These are phyloP conservation scores for Chlamydomonas sp. DNA, from an alignment of 139 green algal species.

Conservation along the genomic window DNA sequence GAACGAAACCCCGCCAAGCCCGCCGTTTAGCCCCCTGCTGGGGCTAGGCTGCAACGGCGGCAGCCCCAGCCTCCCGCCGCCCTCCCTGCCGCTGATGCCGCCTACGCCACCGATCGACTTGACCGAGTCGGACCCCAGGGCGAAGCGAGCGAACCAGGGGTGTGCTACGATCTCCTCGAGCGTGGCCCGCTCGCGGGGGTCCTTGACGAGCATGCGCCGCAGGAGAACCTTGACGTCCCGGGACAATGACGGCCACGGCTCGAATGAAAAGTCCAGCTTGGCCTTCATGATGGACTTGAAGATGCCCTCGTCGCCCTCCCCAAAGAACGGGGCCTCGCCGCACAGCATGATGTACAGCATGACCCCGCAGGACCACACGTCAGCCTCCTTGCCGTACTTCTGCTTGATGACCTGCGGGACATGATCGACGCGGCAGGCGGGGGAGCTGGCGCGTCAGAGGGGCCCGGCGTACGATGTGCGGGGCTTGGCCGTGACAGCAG, in stretches of 20 bases:
- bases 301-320: slow-evolving; percentile 41
- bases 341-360: slow-evolving; percentile 83
- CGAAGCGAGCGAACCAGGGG: slow-evolving; percentile 31
- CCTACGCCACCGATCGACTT: too few species aligned
- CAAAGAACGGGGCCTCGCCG: slow-evolving; percentile 50
- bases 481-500: too few species aligned
- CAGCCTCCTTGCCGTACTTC: slow-evolving; percentile 63
- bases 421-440: neutral
- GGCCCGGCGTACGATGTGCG: neutral
- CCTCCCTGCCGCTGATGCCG: neutral
- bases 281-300: slow-evolving; percentile 53
- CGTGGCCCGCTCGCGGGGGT: slow-evolving; percentile 42
- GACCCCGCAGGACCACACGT: slow-evolving; percentile 87
- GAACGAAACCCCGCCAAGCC: too few species aligned
- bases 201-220: slow-evolving; percentile 53
- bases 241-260: slow-evolving; percentile 41
- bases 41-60: too few species aligned
- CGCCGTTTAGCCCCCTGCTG: too few species aligned
- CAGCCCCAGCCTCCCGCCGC: neutral
- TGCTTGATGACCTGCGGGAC: slow-evolving; percentile 50
- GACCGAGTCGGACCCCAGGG: neutral
- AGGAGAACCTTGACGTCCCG: slow-evolving; percentile 48
- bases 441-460: neutral
- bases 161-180: slow-evolving; percentile 50
- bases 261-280: slow-evolving; percentile 44